Base-by-base conservation (phyloP, 176 grass and related monocot species). In the Thalia dealbata region DNA sequence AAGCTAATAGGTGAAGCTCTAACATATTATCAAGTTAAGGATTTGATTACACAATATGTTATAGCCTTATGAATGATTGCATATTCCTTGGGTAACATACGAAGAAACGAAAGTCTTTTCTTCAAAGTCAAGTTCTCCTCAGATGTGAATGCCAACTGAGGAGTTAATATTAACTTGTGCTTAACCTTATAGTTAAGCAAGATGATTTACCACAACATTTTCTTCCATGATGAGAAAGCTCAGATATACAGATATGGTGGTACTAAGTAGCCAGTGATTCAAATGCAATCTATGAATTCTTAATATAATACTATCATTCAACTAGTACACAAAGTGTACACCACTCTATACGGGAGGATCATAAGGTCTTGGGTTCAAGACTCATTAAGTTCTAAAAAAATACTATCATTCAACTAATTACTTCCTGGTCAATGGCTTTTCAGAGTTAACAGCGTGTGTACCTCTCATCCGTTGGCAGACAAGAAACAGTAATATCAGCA, bases 401-500 rank as follows among this genome's bases (percentile, higher is more conserved):
- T n/a, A n/a, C n/a, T n/a, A n/a, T n/a, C n/a, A n/a, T n/a, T n/a
- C n/a, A 21, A 58, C 54, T 58, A 58, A 58, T 44, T 15, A 45
- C 35, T 45, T 46, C 61, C 12, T 14, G 26, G 28, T 9, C 1
- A 18, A 65, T 35, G 27, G 14, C 30, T 65, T 32, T 64, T 30
- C 9, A 32, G 28, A 50, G 50, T 2, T 32, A 66, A 7, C 63
- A 29, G 13, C 16, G 29, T 1, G 59, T 50, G 50, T 75, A 97
- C 87, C 87, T 90, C 32, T 64, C 85, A 71, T 97, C 87, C 76
- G 88, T 97, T 22, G 89, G 89, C 58, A 92, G 42, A 58, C 80
- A 92, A 63, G 89, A 92, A 56, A 92, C 88, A 72, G 82, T 97
- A 86, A 92, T 90, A 72, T 87, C 93, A 42, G 87, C 87, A 21